Percentiles rank a stretch among this genome's conserved stretches.
phyloP scores from a whole-genome alignment of 2,329 filamentous ascomycete species.

The Pseudopyricularia cyperi region DNA sequence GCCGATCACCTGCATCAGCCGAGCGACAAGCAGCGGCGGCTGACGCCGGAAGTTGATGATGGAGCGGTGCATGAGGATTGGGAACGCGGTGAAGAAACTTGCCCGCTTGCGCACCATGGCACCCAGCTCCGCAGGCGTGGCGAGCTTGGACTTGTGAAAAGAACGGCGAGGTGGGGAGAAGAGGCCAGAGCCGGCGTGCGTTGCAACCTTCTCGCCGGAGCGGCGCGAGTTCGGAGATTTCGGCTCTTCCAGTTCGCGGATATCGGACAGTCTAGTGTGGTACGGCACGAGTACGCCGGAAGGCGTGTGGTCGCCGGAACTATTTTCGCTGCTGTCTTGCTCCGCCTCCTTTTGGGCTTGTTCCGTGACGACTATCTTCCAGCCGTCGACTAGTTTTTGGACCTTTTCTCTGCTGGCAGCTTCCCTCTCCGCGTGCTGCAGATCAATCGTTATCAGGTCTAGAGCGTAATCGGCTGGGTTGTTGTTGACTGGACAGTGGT shows the following conservation, averaged over 20 bases:
- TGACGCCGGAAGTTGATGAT: slow-evolving; percentile 57
- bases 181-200: background rate
- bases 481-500: slow-evolving; percentile 53
- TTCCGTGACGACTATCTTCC: slow-evolving; percentile 22
- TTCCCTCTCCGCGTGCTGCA: slow-evolving; percentile 53
- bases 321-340: background rate
- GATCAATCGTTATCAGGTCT: slow-evolving; percentile 63
- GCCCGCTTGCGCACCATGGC: slow-evolving; percentile 51
- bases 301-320: background rate
- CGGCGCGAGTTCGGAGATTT: slow-evolving; percentile 50
- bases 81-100: slow-evolving; percentile 48
- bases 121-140: slow-evolving; percentile 60
- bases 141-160: slow-evolving; percentile 31
- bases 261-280: slow-evolving; percentile 3
- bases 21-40: slow-evolving; percentile 48
- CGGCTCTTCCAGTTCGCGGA: slow-evolving; percentile 11
- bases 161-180: slow-evolving; percentile 1
- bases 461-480: slow-evolving; percentile 70
- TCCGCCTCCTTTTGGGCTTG: background rate
- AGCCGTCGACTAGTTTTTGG: slow-evolving; percentile 43
- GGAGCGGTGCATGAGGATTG: slow-evolving; percentile 54
- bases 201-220: background rate
- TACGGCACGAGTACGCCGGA: background rate
- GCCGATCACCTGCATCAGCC: slow-evolving; percentile 54
- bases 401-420: slow-evolving; percentile 50